Evolutionary conservation across 352 stramenopile genomes (phyloP), one percentile per base, ranked within the genome.

Genomic region (Globisporangium irregulare): DNA sequence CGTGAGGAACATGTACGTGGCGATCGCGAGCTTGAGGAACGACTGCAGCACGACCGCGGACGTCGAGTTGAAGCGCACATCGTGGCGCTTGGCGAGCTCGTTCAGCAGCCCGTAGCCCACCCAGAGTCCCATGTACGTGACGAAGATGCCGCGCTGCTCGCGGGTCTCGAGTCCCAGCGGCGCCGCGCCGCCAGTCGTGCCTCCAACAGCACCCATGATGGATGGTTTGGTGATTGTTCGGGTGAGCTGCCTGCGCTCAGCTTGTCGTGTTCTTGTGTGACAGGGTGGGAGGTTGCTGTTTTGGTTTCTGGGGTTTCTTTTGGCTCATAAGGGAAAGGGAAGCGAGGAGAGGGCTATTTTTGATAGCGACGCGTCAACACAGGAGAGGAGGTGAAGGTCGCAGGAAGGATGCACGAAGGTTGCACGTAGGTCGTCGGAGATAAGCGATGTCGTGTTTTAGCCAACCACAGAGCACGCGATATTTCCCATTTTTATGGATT

Each of bases 81-180:
- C 67, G 59, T 82, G 62, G 53, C 80, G 84, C 73, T 92, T 94
- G 14, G 84, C 83, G 54, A 91, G 73, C 69, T 94, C 86, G 56
- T 92, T 94, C 12, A 94, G 73, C 15, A 94, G 74, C 0, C 86
- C 86, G 69, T 94, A 94, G 72, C 71, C 73, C 10, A 94, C 81
- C 84, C 86, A 94, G 27, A 94, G 82, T 1, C 66, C 65, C 74
- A 94, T 94, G 74, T 94, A 94, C 66, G 82, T 84, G 65, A 91
- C 68, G 68, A 94, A 94, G 63, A 94, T 77, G 63, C 73, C 75
- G 65, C 84, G 83, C 73, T 93, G 86, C 64, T 82, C 74, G 65
- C 72, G 73, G 41, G 84, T 92, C 72, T 92, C 82, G 57, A 94
- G 81, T n/a, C 84, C 86, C 12, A 94, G 77, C 59, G 82, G 82